Evolutionary conservation across 1,139 yeast genomes (phyloP), one percentile per base, ranked within the genome.

Genomic region (Suhomyces taliae): DNA sequence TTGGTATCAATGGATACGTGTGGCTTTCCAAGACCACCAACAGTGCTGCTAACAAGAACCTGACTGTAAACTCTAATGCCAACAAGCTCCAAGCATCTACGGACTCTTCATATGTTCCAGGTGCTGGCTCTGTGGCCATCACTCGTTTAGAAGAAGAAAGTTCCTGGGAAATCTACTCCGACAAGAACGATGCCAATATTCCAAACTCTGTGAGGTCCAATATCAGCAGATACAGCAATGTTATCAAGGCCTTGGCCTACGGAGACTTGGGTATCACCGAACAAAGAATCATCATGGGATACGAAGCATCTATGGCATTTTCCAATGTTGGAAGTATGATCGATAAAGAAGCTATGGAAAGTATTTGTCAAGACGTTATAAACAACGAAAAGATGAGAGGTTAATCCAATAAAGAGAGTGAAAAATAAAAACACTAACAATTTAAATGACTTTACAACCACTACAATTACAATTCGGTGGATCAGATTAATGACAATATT

Each of bases 121-220:
- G 89, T 2, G 71, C 76, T 48, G 88, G 79, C 5, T 73, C 81
- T 15, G 81, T 84, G 1, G 78, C 93, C 6, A 87, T 93, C 47
- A 90, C 97, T 7, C 76, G 95, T 56, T 70, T 93, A 42, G 98
- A 95, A 62, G 97, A 93, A 62, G 96, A 90, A 61, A 87, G 96
- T 40, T 87, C 97, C 2, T 85, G 95, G 91, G 96, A 91, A 60
- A 93, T 95, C 44, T 95, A 95, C 67, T 86, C 95, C 46, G 99
- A 95, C 65, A 79, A 81, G 50, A 95, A 95, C 62, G 98, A 91
- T 53, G 67, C 65, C 6, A 61, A 69, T 27, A 85, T 95, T 19
- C 69, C 87, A 5, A 67, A 72, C 14, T 72, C 80, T 19, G 76
- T 83, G 8, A 78, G 95, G 55, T 82, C 79, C 52, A 86, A 90